Evolutionary conservation across 1,284 basidiomycete genomes (phyloP).

Genomic region (Hemileia vastatrix): DNA sequence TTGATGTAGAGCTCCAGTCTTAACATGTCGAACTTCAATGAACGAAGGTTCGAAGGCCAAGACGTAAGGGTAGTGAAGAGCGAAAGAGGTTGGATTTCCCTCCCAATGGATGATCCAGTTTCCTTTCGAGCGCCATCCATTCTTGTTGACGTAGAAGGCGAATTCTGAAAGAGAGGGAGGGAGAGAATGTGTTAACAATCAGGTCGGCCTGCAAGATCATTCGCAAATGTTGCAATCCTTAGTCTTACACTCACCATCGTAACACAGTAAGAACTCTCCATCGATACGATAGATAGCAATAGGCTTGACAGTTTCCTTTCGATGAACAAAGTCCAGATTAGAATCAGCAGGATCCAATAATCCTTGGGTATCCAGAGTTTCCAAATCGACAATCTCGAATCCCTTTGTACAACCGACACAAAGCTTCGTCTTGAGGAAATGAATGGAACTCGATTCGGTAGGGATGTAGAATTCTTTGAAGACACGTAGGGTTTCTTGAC

Average conservation of each 20-base stretch:
- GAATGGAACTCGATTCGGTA: conserved; percentile 91
- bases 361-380: conserved; percentile 92
- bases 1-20: conserved; percentile 82
- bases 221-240: background rate
- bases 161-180: conserved; percentile 81
- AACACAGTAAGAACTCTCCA: conserved; percentile 91
- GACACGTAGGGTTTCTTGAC: conserved; percentile 86
- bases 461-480: conserved; percentile 99
- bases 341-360: conserved; percentile 84
- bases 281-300: conserved; percentile 96
- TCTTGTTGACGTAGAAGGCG: conserved; percentile 97
- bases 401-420: conserved; percentile 96
- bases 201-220: too few relatives aligned
- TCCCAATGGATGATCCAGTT: conserved; percentile 97
- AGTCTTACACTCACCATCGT: conserved; percentile 63
- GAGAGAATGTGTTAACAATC: too few relatives aligned
- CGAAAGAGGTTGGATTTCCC: conserved; percentile 82
- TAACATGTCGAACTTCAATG: conserved; percentile 91
- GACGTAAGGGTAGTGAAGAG: conserved; percentile 90
- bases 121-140: conserved; percentile 77
- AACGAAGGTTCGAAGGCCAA: conserved; percentile 94
- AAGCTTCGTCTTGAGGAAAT: conserved; percentile 93
- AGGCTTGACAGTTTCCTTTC: conserved; percentile 75
- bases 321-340: conserved; percentile 84
- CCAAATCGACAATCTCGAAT: conserved; percentile 96